Conservation (phyloP, 192 early-diverging fungal species). For the Coemansia sp. region DNA sequence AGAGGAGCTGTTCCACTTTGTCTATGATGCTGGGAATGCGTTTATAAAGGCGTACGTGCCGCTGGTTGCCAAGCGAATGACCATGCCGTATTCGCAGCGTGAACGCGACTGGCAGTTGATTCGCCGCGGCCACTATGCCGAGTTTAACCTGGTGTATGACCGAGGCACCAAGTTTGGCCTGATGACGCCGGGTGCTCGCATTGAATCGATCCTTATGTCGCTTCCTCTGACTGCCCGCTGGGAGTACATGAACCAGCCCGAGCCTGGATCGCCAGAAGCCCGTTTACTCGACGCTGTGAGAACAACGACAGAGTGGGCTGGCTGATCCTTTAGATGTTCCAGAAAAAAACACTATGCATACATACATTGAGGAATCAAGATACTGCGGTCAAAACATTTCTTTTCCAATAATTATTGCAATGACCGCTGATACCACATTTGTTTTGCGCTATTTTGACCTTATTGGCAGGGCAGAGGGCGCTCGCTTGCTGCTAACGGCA, state of each 20-base stretch:
- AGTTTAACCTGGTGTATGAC: constrained; percentile 97
- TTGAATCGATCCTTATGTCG: constrained; percentile 93
- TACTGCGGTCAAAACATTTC: too few species aligned
- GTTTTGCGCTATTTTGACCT: constrained; percentile 38
- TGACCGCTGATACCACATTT: constrained; percentile 5
- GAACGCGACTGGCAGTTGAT: constrained; percentile 94
- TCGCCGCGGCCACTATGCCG: constrained; percentile 92
- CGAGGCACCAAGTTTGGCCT: constrained; percentile 98
- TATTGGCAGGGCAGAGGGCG: constrained; percentile 25
- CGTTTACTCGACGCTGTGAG: constrained; percentile 76
- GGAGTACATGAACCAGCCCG: constrained; percentile 85
- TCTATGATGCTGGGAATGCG: constrained; percentile 74
- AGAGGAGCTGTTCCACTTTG: constrained; percentile 81
- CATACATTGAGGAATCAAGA: too few species aligned
- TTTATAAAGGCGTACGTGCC: constrained; percentile 88
- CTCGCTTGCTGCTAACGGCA: constrained; percentile 48
- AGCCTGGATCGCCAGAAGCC: constrained; percentile 67
- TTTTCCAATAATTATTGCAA: too few species aligned
- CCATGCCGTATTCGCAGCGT: constrained; percentile 70
- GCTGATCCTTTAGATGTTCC: too few species aligned
- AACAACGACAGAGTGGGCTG: constrained; percentile 77
- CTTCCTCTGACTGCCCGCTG: constrained; percentile 92
- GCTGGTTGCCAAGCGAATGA: constrained; percentile 75
- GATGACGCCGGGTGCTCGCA: constrained; percentile 90
- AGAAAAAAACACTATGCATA: too few species aligned